Base-by-base conservation (phyloP, 345 rosid species). In the Gossypium australe region DNA sequence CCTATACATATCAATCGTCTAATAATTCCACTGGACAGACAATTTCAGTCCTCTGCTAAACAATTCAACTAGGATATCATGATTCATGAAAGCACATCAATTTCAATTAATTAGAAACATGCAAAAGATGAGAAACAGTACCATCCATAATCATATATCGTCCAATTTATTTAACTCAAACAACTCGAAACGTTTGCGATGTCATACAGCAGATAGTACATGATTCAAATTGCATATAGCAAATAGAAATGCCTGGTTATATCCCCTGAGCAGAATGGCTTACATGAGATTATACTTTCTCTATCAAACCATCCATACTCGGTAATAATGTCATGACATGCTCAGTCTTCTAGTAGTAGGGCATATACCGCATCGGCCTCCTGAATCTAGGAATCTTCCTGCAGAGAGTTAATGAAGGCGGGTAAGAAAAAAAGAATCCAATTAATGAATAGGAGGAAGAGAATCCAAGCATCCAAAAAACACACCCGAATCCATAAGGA, bases 401-500 rank as follows among this genome's bases (percentile, higher is more conserved):
- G 96, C 85, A 84, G 27, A 27, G 71, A 47, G 68, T 38, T n/a
- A 58, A 58, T 67, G 8, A 58, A 17, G 24, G 17, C 8, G 12
- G 38, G 53, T 45, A 24, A 73, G 7, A 62, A 34, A 52, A 53
- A 13, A 24, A 24, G 3, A 22, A 43, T 16, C 34, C 12, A 53
- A 4, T 3, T 6, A 8, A 4, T 34, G 2, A 17, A 57, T 0
- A 2, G 18, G 18, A 6, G 24, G 22, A 67, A 67, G 38, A 60
- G n/a, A 29, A 44, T 16, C 2, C 3, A 41, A 25, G 57, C 72
- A 57, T 55, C 29, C 22, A 13, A 65, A 67, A 27, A 67, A 76
- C 93, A 48, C 82, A 91, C 98, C 99, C 99, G 1, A 88, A 94
- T 82, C 96, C 98, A 74, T 91, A 91, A 14, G 98, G 95, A 41